phyloP scores from a whole-genome alignment of 805 yeast species.

The Wickerhamiella qilinensis region DNA sequence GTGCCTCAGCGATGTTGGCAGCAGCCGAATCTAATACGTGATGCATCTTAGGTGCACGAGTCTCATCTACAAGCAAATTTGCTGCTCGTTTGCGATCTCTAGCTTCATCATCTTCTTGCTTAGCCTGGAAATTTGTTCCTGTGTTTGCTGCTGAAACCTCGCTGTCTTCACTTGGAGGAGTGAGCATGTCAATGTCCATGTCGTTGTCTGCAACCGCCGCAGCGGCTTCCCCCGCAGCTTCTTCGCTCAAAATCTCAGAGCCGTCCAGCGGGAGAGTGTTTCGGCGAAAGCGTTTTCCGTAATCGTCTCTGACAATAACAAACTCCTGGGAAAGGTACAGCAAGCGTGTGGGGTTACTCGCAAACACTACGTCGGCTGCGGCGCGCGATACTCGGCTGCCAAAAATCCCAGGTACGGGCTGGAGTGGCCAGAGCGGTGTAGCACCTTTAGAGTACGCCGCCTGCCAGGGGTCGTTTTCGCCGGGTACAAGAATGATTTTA shows the following conservation, averaged over 20 bases:
- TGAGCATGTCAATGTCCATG: neutral
- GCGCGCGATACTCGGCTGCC: slow-evolving; percentile 49
- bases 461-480: slow-evolving; percentile 89
- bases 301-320: slow-evolving; percentile 54
- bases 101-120: neutral
- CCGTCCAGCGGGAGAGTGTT: slow-evolving; percentile 27
- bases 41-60: neutral
- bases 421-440: slow-evolving; percentile 50
- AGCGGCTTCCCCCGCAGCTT: neutral
- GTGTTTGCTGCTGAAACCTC: neutral
- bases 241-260: neutral
- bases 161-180: neutral
- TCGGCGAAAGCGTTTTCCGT: slow-evolving; percentile 53
- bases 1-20: slow-evolving; percentile 12
- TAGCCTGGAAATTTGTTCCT: neutral
- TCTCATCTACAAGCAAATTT: neutral
- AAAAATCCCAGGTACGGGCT: slow-evolving; percentile 54
- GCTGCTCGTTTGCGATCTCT: neutral
- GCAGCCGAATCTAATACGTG: neutral
- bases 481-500: slow-evolving; percentile 65
- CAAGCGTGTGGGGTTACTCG: slow-evolving; percentile 66
- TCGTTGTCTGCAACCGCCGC: neutral
- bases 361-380: slow-evolving; percentile 36
- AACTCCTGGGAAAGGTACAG: slow-evolving; percentile 76
- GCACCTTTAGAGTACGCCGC: slow-evolving; percentile 51